Evolutionary conservation across 768 basidiomycete genomes (phyloP), one percentile per base, ranked within the genome.

Genomic region (Boletus subcaerulescens): DNA sequence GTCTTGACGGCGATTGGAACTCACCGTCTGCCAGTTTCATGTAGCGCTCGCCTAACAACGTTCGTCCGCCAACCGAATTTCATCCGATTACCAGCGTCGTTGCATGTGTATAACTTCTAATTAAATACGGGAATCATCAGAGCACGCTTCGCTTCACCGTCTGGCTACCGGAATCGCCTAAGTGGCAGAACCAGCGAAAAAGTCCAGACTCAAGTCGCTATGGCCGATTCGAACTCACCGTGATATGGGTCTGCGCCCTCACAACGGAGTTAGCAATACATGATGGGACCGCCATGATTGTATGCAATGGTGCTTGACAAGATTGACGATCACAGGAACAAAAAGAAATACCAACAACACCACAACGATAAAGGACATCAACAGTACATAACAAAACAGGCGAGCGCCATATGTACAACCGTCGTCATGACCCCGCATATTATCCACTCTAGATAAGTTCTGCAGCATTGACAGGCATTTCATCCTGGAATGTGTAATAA

Each of bases 391-490:
- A 45, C 39, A n/a, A 41, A 56, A 60, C 45, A 44, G 40, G 42
- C 9, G 43, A 60, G 40, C 32, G n/a, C 43, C 36, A 46, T 20
- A 53, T 20, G 36, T 43, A 45, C 49, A 49, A 32, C 22, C 20
- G 26, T 32, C 44, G 56, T 48, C 52, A 48, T 33, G 46, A 33
- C 46, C 45, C 40, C 54, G 43, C 33, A 43, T 41, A 31, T 41
- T n/a, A 29, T 46, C 24, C 22, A 41, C 12, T 49, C 80, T 81
- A 97, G 66, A 98, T 96, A 57, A 97, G 85, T 72, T 98, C 95
- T 44, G 95, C 95, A 55, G 96, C 95, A 72, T 98, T 97, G 57
- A 97, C 90, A 7, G 92, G 95, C 95, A 98, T 98, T 80, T 98
- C 96, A 66, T 97, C 94, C 89, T 97, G 66, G 56, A 49, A 60